Base-by-base conservation (phyloP, 768 basidiomycete genomes). In the Boletellus emodensis region DNA sequence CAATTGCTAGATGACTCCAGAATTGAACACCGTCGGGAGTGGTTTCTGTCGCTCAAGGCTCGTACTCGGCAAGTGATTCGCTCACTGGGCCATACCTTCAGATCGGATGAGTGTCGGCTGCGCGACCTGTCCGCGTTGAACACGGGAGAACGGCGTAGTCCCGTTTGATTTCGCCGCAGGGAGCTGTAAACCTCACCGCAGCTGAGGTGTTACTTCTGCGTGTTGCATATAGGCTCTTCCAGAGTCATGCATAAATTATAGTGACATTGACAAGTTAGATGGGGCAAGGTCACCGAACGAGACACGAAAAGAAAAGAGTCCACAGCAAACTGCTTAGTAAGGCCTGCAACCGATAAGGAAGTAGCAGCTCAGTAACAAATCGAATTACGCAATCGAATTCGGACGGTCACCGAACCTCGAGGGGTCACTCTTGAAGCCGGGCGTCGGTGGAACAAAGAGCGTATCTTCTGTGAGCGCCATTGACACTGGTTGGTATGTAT, bases 401-500 rank as follows among this genome's bases (percentile, higher is more conserved):
- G 77, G 77, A 61, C 77, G 64, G 43, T 71, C 69, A 26, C 65
- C 71, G 36, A 56, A 59, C 39, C 53, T 55, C 14, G 56, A 47
- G 28, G 50, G 26, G 14, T 64, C 62, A 13, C 65, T 72, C 43
- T 75, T 76, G 68, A 84, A 85, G 36, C 76, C 74, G 15, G 84
- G 82, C 0, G 78, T 75, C 14, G 84, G 83, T 26, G 83, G 83
- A 17, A 71, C 75, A 46, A 70, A 70, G 37, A 73, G 60, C 2
- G 81, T 82, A 44, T 75, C 71, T 39, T 75, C 73, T 12, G 74
- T 65, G 51, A 75, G 46, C 40, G 73, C 73, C 59, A 73, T 67
- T 20, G 87, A 87, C 46, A 90, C 85, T 3, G 87, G 87, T 61
- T 87, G 73, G 62, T 90, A 90, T n/a, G 69, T 63, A 55, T 84